Evolutionary conservation across 202 grass and related monocot species (phyloP), one percentile per base, ranked within the genome.

Genomic region (Schoenoplectus tabernaemontani): DNA sequence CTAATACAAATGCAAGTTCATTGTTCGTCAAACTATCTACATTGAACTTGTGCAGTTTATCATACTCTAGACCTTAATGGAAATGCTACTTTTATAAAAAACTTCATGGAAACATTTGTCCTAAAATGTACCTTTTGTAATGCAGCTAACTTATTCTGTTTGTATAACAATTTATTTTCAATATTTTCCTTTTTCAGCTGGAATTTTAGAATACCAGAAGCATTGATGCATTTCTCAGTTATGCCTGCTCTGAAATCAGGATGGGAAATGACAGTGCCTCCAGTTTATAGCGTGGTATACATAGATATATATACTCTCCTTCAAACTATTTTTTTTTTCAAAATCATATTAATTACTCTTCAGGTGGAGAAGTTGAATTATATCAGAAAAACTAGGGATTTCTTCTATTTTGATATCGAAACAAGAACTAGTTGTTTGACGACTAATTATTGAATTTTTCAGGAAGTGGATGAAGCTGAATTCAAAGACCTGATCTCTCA

Each of bases 201-300:
- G 95, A 95, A 91, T 71, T 94, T 98, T 56, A 92, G 95, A 85
- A 94, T 93, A 61, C 89, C 91, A 59, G 89, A 94, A 78, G 86
- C 90, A 69, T 89, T 92, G 10, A 86, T 89, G 59, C 89, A 98
- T 84, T 68, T 95, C 78, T 86, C 88, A 23, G 59, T 87, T 20
- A 87, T 92, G 76, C 95, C 95, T 60, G 30, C 87, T 78, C 60
- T 83, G 81, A 92, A 84, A 76, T 90, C 89, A 33, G 86, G 86
- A 30, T 87, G 83, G 89, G 85, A 92, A 53, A 94, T 88, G 64
- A 19, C 81, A 0, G 78, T 98, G 78, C 95, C 95, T 33, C 89
- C 95, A 20, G 87, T 98, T 77, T 94, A 98, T 83, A 98, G 95
- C 42, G 86, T 98, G 87, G 95, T 98, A n/a, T n/a, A n/a, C n/a